Conservation (phyloP, 2,329 filamentous ascomycete species). For the Cordyceps cateniannulata region DNA sequence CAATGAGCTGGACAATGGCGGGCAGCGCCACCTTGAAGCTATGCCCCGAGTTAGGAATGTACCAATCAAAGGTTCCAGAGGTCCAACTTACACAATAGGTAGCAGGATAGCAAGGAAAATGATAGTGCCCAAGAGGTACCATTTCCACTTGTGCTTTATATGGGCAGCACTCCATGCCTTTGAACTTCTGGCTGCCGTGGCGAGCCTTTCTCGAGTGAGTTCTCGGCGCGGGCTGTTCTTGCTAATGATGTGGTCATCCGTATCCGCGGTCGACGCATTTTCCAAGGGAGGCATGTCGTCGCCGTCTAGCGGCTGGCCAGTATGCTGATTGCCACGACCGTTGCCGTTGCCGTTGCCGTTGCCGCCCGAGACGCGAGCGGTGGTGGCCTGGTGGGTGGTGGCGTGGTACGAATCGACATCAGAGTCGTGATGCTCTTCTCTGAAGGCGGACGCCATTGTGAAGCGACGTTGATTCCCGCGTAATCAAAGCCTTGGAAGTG, state of each 20-base stretch:
- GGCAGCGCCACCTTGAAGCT: conserved; percentile 42
- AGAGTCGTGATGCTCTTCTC: conserved; percentile 3
- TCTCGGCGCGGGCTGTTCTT: conserved; percentile 26
- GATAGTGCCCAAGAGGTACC: conserved; percentile 34
- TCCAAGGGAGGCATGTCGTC: neutral
- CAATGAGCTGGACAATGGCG: conserved; percentile 37
- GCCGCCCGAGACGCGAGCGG: neutral
- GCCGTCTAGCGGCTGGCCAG: neutral
- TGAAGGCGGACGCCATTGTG: conserved; percentile 11
- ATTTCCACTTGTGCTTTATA: conserved; percentile 36
- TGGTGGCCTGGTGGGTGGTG: conserved; percentile 1
- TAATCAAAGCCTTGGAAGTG: neutral
- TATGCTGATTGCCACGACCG: neutral
- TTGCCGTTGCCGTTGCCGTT: neutral
- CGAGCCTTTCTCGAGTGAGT: conserved; percentile 8
- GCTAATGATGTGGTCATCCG: conserved; percentile 4
- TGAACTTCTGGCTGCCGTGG: neutral
- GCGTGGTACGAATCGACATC: neutral
- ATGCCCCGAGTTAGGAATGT: neutral
- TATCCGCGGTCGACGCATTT: neutral
- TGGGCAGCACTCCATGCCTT: conserved; percentile 26
- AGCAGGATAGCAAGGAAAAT: conserved; percentile 13
- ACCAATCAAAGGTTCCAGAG: neutral
- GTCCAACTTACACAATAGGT: conserved; percentile 10
- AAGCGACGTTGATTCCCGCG: conserved; percentile 1